Evolutionary conservation across 371 early-diverging fungal species (phyloP), one percentile per base, ranked within the genome.

Genomic region (Rhizopus delemar): DNA sequence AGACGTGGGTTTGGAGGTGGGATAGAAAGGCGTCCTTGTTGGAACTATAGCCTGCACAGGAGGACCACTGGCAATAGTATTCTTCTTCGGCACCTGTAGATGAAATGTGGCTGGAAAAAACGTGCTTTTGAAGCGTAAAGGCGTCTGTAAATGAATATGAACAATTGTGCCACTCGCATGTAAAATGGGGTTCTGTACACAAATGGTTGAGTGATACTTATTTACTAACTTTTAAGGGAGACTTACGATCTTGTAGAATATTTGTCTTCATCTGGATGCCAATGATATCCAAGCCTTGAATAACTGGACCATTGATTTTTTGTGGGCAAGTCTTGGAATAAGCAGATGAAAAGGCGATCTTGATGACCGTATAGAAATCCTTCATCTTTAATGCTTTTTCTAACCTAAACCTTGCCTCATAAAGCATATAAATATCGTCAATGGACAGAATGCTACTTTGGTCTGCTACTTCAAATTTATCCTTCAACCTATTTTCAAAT

Each of bases 151-250:
- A 78, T 22, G 71, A 66, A 13, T 73, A 55, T 13, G 78, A 70
- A 54, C 84, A 84, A 45, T 73, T 66, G 4, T 71, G 74, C 84
- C 84, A 84, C 56, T 80, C 70, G 54, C 84, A 84, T 11, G 68
- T 28, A 5, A 71, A 51, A 41, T 70, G 71, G 1, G 60, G 59
- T 38, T 52, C 15, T 15, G 0, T 43, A 34, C 31, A 36, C 16
- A 45, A 46, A 22, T 22, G 35, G 32, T 3, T 49, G 22, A n/a
- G 39, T 9, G 39, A 29, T 29, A 5, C 16, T 11, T 8, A 11
- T 32, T 7, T 57, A 31, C 4, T 6, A 41, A 41, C 41, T 8
- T 34, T 4, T 49, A 13, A 15, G 22, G 22, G 22, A 22, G 22
- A 56, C 63, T 63, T 69, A 73, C 76, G 69, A 52, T 72, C 76